A percentile compares a stretch with the other conserved stretches of the same genome.
phyloP scores from a whole-genome alignment of 805 yeast species.

The Wickerhamiella azymoides region DNA sequence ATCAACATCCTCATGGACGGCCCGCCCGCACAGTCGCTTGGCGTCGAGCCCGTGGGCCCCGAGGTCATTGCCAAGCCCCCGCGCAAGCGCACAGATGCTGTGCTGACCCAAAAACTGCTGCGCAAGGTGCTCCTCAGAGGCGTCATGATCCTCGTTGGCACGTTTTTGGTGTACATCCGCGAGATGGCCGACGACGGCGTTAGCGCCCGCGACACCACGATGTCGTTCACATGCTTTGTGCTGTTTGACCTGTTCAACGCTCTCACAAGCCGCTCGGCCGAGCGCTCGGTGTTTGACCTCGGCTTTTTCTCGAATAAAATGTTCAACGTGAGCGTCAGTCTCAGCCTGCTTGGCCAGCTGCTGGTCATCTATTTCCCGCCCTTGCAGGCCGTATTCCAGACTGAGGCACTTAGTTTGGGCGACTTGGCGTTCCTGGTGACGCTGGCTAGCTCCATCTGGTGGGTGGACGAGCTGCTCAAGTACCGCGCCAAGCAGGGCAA shows the following conservation, averaged over 20 bases:
- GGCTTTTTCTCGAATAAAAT: conserved; percentile 68
- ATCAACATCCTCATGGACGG: conserved; percentile 97
- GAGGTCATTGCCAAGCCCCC: conserved; percentile 97
- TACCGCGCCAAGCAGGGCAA: conserved; percentile 18
- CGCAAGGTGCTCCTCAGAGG: conserved; percentile 69
- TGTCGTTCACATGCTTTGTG: conserved; percentile 97
- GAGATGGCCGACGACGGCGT: conserved; percentile 74
- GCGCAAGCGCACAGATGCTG: conserved; percentile 72
- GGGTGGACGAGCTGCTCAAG: conserved; percentile 76
- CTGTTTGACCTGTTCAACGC: conserved; percentile 96
- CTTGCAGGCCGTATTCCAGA: conserved; percentile 84
- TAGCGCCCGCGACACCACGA: conserved; percentile 92
- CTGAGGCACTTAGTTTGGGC: conserved; percentile 66
- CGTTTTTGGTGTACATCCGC: conserved; percentile 68
- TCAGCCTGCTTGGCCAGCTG: conserved; percentile 78
- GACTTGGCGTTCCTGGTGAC: conserved; percentile 53
- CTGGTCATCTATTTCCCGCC: conserved; percentile 90
- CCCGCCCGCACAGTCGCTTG: conserved; percentile 95
- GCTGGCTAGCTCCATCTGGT: conserved; percentile 67
- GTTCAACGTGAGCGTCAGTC: conserved; percentile 87
- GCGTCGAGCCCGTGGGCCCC: conserved; percentile 94
- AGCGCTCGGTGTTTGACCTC: conserved; percentile 68
- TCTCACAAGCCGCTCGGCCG: conserved; percentile 74
- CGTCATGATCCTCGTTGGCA: conserved; percentile 62
- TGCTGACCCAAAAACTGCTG: conserved; percentile 55